Base-by-base conservation (phyloP, 768 basidiomycete species). In the Pleurotus djamor region DNA sequence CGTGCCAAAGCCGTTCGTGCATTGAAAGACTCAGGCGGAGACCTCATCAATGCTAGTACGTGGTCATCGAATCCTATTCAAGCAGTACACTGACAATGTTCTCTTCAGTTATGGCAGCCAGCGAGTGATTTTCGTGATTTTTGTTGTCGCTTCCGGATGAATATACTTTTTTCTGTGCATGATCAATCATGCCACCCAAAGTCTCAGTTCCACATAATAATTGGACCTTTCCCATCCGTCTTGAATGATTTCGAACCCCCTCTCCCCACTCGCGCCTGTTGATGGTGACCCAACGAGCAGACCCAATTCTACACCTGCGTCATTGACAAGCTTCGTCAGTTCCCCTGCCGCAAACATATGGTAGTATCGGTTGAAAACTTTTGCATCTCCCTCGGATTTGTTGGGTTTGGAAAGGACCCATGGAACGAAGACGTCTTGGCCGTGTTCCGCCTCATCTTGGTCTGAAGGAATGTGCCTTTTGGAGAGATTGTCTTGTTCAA, bases 41-140 rank as follows among this genome's bases (percentile, higher is more conserved):
- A 98, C 77, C 72, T 98, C 72, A 96, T 97, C 80, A 96, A 95
- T 74, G 96, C 95, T 61, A 96, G 94, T 96, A 71, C 73, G 94
- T 91, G 17, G 52, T 48, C 59, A 50, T 51, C 32, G 59, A 33
- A 55, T 12, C 36, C 56, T 10, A 35, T 37, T 49, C 10, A 57
- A 17, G 5, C 28, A 41, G 2, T 17, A 10, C 45, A 34, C 52
- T 61, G 28, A 64, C 51, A 62, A 37, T 1, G n/a, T 13, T 28
- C 45, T 60, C 56, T 56, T 12, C 62, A 94, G 92, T 95, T 73
- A 95, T 95, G 93, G 91, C 93, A 8, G 92, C 93, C 65, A 92
- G 89, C 85, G 91, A 91, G 78, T 94, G 79, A 82, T 78, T 64
- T 65, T 64, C 63, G 66, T 67, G 21, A 71, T 66, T 67, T 69